These are phyloP conservation scores for Wickerhamiella slavikovae DNA, from an alignment of 805 yeast genomes.

Conservation along the genomic window DNA sequence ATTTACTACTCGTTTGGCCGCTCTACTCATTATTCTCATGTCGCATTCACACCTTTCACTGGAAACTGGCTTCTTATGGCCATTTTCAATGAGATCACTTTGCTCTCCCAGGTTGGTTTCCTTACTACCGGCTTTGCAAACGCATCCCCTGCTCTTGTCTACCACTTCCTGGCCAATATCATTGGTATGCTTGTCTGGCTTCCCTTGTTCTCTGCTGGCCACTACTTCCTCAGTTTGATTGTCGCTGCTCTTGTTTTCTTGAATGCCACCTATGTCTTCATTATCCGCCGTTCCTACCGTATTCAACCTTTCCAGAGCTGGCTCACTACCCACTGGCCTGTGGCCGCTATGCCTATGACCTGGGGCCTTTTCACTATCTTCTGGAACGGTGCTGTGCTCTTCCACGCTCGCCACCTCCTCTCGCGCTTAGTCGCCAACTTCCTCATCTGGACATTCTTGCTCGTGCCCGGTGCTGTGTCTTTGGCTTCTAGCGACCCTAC, in stretches of 20 bases:
- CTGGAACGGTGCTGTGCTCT: constrained; percentile 71
- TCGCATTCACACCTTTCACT: constrained; percentile 52
- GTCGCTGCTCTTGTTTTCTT: constrained; percentile 36
- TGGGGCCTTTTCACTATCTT: constrained; percentile 58
- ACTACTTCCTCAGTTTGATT: constrained; percentile 39
- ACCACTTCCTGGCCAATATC: constrained; percentile 47
- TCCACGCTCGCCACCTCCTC: constrained; percentile 35
- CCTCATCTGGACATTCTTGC: constrained; percentile 55
- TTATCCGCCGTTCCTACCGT: constrained; percentile 37
- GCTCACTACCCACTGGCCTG: constrained; percentile 42
- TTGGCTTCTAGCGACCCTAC: constrained; percentile 50
- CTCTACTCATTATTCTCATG: constrained; percentile 28
- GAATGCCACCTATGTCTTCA: constrained; percentile 34
- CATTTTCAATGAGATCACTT: constrained; percentile 37
- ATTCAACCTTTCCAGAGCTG: constrained; percentile 31
- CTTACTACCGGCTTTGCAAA: constrained; percentile 15
- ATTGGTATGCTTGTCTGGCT: constrained; percentile 42
- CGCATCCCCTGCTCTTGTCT: constrained; percentile 22
- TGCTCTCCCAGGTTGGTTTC: constrained; percentile 28
- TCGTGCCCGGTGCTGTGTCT: constrained; percentile 40
- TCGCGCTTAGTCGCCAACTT: constrained; percentile 54
- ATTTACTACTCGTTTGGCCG: constrained; percentile 37
- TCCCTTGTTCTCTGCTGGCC: constrained; percentile 34
- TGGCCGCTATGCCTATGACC: constrained; percentile 47
- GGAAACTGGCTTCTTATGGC: constrained; percentile 20